A percentile compares a stretch with the other conserved stretches of the same genome.
Conservation (phyloP, 208 protist species). For the Trichomonas vaginalis region DNA sequence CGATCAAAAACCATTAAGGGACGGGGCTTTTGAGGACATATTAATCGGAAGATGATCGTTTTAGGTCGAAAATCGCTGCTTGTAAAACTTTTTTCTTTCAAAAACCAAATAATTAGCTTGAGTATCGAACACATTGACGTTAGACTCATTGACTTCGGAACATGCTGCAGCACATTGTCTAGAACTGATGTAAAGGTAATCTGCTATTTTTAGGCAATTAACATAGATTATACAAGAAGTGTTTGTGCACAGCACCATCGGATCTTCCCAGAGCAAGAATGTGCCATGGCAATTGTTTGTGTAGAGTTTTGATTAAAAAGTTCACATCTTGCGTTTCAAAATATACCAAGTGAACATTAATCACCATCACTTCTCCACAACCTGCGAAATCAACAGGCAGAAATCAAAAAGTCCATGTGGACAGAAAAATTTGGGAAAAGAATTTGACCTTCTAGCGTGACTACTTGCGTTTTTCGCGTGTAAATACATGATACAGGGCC, state of each 20-base stretch:
- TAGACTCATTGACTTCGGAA: not conserved
- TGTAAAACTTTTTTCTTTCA: not conserved
- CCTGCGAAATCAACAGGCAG: not conserved
- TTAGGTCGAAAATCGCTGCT: not conserved
- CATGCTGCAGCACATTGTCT: not conserved
- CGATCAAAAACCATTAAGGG: not conserved
- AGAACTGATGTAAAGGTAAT: not conserved
- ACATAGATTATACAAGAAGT: not conserved
- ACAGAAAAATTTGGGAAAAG: not conserved
- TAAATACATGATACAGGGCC: not conserved
- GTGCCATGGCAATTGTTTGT: not conserved
- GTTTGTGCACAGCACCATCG: not conserved
- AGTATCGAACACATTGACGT: not conserved
- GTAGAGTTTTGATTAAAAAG: not conserved
- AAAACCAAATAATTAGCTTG: not conserved
- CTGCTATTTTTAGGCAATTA: not conserved
- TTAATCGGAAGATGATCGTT: not conserved
- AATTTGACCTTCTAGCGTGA: constrained; percentile 1
- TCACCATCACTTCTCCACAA: not conserved
- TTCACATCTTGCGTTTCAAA: not conserved
- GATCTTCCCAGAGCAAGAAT: not conserved
- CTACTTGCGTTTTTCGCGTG: not conserved
- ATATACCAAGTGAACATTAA: not conserved
- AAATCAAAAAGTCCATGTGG: not conserved
- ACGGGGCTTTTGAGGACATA: not conserved